A percentile compares a stretch with the other conserved stretches of the same genome.
Conservation (phyloP, 2,329 filamentous ascomycete species). For the Penicillium oxalicum region DNA sequence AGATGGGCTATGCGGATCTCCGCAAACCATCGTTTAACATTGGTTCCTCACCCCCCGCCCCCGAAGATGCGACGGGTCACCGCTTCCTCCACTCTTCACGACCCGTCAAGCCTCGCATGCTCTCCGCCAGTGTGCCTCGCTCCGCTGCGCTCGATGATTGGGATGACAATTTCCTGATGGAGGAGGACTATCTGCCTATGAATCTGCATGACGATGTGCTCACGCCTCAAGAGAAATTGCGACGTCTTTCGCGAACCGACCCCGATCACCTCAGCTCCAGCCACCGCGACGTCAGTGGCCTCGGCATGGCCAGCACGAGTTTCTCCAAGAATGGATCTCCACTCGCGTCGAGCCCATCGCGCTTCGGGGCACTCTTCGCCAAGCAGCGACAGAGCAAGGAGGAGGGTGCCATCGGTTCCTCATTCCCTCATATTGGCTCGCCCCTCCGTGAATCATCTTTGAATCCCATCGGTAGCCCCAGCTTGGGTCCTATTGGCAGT, state of each 20-base stretch:
- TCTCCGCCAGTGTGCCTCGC: constrained; percentile 57
- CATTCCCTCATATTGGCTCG: constrained; percentile 58
- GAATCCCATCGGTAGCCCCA: constrained; percentile 46
- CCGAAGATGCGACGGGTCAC: constrained; percentile 62
- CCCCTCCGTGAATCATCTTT: constrained; percentile 58
- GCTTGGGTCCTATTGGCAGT: constrained; percentile 46
- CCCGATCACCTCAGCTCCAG: constrained; percentile 42
- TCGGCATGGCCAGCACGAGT: constrained; percentile 46
- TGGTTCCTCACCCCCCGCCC: constrained; percentile 56
- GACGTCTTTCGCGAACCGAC: constrained; percentile 55
- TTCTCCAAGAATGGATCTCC: constrained; percentile 51
- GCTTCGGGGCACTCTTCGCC: constrained; percentile 56
- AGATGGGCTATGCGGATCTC: constrained; percentile 68
- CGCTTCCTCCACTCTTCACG: constrained; percentile 61
- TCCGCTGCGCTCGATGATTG: constrained; percentile 51
- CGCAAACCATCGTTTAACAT: constrained; percentile 50
- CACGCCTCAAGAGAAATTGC: constrained; percentile 55
- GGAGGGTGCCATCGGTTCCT: constrained; percentile 43
- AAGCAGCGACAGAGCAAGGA: constrained; percentile 49
- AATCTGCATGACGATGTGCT: constrained; percentile 59
- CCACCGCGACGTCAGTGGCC: constrained; percentile 45
- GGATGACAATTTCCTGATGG: constrained; percentile 66
- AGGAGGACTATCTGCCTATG: constrained; percentile 81
- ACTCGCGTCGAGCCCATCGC: constrained; percentile 54
- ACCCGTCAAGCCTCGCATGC: constrained; percentile 52